Evolutionary conservation across 2,329 filamentous ascomycete species (phyloP), one percentile per base, ranked within the genome.

Genomic region (Claviceps capensis): DNA sequence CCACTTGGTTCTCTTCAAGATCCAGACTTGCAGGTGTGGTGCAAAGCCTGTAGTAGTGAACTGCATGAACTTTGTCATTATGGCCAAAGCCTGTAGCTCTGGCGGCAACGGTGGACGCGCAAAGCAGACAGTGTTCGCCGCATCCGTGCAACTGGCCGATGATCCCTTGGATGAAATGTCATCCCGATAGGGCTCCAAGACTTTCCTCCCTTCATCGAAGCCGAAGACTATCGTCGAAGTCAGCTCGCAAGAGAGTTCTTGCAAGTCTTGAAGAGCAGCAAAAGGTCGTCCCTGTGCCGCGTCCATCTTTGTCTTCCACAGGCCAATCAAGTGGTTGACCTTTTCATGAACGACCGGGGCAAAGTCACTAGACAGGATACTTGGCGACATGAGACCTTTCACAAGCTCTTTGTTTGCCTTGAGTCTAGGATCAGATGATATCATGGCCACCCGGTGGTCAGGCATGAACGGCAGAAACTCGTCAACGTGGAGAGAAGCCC

Each of bases 331-430:
- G 9, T 55, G 53, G 8, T 53, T 52, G 7, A 59, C 58, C 38
- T 63, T 67, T 7, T 57, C 49, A 41, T 68, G 58, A 0, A 67
- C 61, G 17, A 61, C 53, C 0, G 64, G 63, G 5, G 60, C 64
- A 0, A 64, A 61, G 4, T 43, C 58, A 34, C 57, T 49, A 44
- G 62, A 51, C 16, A 66, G 50, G 22, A 65, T 65, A 1, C 46
- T 50, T 0, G 62, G 61, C 3, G 60, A 55, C 63, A 67, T 63
- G 11, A 66, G 52, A 34, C 65, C 62, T 40, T 57, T 56, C 1
- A 63, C 49, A 5, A 66, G 55, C 17, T 60, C 56, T 50, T 55
- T 62, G 34, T 62, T 60, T 19, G 45, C 52, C 55, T 63, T 66
- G 55, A 59, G 64, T 22, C 59, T 54, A 5, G 60, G 59, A 48